Conservation (phyloP, 768 basidiomycete genomes). For the Rhodosporidiobolus sp. region DNA sequence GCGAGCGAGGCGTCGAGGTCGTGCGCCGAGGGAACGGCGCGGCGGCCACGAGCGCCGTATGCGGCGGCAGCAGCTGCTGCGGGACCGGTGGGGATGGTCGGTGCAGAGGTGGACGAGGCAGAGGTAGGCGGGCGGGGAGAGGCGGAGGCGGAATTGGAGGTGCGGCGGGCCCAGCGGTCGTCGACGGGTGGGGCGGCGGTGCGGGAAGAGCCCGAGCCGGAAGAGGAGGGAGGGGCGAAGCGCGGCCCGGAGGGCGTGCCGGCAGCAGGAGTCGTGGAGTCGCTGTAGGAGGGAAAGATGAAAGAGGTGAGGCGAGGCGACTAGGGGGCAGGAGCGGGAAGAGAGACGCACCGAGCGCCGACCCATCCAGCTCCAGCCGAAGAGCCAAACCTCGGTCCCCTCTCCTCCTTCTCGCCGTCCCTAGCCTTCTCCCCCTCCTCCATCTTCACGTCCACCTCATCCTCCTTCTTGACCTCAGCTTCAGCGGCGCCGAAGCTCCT, state of each 20-base stretch:
- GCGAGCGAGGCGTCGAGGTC: slow-evolving; percentile 14
- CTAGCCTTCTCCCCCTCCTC: neutral
- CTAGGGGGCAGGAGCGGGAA: neutral
- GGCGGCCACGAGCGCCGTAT: neutral
- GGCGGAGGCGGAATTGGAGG: no score
- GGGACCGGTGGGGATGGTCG: neutral
- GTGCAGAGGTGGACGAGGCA: neutral
- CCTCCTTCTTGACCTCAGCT: neutral
- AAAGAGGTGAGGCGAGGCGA: no score
- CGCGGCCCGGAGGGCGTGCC: neutral
- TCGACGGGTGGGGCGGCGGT: neutral
- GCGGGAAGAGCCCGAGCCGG: neutral
- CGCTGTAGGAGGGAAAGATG: neutral
- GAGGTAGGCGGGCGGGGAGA: neutral
- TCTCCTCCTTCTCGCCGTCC: neutral
- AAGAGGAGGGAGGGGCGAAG: neutral
- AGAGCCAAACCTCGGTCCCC: neutral
- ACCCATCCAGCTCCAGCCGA: neutral
- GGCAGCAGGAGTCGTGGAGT: neutral
- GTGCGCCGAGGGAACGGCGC: neutral
- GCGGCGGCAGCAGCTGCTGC: neutral
- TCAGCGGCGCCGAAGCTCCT: neutral
- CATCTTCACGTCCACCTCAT: neutral
- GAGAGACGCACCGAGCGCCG: neutral
- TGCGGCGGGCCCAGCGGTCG: slow-evolving; percentile 1